A percentile compares a stretch with the other conserved stretches of the same genome.
phyloP scores from a whole-genome alignment of 192 early-diverging fungal genomes.

The Coemansia sp. region DNA sequence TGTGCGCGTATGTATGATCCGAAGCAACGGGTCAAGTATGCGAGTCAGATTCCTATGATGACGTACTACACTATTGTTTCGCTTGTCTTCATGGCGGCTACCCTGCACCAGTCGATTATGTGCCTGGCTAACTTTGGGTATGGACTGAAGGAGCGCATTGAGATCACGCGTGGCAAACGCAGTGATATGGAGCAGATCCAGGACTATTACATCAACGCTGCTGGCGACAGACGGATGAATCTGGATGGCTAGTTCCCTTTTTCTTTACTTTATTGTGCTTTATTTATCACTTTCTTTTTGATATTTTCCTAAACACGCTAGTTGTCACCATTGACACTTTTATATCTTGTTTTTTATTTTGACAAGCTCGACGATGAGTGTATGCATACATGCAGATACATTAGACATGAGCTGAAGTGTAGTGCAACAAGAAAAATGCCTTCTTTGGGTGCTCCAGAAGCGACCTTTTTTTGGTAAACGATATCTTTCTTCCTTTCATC shows the following conservation, averaged over 20 bases:
- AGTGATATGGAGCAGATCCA: constrained; percentile 58
- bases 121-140: constrained; percentile 56
- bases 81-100: constrained; percentile 36
- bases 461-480: too few species aligned
- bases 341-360: neutral
- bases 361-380: neutral
- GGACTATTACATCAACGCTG: constrained; percentile 55
- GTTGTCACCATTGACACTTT: too few species aligned
- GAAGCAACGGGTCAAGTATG: constrained; percentile 47
- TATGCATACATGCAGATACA: too few species aligned
- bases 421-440: too few species aligned
- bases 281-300: neutral
- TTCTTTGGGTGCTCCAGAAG: too few species aligned
- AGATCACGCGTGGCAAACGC: constrained; percentile 53
- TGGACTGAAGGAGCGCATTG: constrained; percentile 49
- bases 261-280: neutral
- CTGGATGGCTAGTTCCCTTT: constrained; percentile 34
- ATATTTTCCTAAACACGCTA: too few species aligned
- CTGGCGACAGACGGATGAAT: constrained; percentile 53
- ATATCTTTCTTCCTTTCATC: neutral
- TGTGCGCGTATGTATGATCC: constrained; percentile 53
- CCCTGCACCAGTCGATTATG: constrained; percentile 40
- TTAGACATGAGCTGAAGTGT: too few species aligned
- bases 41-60: constrained; percentile 50
- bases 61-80: constrained; percentile 54